Conservation (phyloP, 2,329 filamentous ascomycete genomes). For the Verticillium tricorpus region DNA sequence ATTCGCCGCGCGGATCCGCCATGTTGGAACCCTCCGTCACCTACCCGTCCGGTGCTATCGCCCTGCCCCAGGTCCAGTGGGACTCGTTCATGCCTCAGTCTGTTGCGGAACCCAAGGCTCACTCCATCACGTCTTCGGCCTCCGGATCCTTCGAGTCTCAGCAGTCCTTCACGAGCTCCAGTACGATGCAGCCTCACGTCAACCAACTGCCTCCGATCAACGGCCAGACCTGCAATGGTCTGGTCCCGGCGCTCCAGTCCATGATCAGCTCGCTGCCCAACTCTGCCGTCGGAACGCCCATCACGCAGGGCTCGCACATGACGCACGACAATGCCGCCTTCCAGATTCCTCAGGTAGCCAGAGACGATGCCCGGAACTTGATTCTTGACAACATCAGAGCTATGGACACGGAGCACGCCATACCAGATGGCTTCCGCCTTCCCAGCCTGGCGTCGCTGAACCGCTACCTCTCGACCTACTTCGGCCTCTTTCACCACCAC, state of each 20-base stretch:
- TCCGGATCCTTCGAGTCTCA: constrained; percentile 66
- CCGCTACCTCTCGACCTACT: constrained; percentile 91
- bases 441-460: constrained; percentile 79
- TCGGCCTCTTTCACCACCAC: constrained; percentile 95
- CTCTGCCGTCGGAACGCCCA: constrained; percentile 65
- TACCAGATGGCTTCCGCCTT: constrained; percentile 85
- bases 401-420: constrained; percentile 74
- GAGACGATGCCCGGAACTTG: constrained; percentile 78
- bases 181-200: constrained; percentile 51
- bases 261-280: constrained; percentile 68
- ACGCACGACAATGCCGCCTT: constrained; percentile 63
- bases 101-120: constrained; percentile 67
- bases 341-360: constrained; percentile 73
- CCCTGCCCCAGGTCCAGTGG: constrained; percentile 85
- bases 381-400: constrained; percentile 83
- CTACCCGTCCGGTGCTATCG: constrained; percentile 74
- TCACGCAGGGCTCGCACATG: constrained; percentile 68
- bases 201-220: constrained; percentile 65
- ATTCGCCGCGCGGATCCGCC: constrained; percentile 65
- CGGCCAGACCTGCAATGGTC: constrained; percentile 55
- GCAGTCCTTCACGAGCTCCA: constrained; percentile 55
- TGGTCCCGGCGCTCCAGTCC: constrained; percentile 64
- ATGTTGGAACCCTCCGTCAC: constrained; percentile 74
- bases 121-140: constrained; percentile 64
- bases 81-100: constrained; percentile 76